These are phyloP conservation scores for Cyclospora cayetanensis DNA, from an alignment of 169 alveolate genomes.

Conservation along the genomic window DNA sequence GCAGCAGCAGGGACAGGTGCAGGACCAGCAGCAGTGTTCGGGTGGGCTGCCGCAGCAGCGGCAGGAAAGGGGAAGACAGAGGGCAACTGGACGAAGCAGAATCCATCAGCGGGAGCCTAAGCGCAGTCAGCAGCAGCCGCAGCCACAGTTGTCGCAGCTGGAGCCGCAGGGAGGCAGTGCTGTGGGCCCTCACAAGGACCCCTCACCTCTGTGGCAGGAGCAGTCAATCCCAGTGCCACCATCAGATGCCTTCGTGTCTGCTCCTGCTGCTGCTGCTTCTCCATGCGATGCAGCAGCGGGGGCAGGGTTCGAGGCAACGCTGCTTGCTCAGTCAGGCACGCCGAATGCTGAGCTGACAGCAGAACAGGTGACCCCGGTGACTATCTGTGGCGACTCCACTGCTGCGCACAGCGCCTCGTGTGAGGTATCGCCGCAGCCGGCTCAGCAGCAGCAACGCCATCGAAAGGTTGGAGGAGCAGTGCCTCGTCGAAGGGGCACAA, in stretches of 20 bases:
- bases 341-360: neutral
- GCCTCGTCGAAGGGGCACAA: neutral
- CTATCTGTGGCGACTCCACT: neutral
- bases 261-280: neutral
- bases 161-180: constrained; percentile 30
- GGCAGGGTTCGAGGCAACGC: constrained; percentile 27
- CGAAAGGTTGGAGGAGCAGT: neutral
- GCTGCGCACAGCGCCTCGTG: neutral
- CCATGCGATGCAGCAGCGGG: constrained; percentile 31
- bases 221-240: constrained; percentile 24
- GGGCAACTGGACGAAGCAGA: constrained; percentile 24
- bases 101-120: constrained; percentile 15
- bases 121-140: constrained; percentile 50
- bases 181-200: constrained; percentile 37
- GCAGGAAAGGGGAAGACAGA: constrained; percentile 30
- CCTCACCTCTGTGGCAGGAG: constrained; percentile 47
- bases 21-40: constrained; percentile 15
- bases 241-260: neutral
- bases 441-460: neutral
- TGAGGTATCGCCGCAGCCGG: neutral
- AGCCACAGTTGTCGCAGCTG: constrained; percentile 31
- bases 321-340: neutral
- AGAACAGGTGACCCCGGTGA: neutral
- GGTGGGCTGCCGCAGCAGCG: constrained; percentile 29
- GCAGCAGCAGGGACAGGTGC: constrained; percentile 26